phyloP scores from a whole-genome alignment of 371 early-diverging fungal species.

The Mortierella polycephala region DNA sequence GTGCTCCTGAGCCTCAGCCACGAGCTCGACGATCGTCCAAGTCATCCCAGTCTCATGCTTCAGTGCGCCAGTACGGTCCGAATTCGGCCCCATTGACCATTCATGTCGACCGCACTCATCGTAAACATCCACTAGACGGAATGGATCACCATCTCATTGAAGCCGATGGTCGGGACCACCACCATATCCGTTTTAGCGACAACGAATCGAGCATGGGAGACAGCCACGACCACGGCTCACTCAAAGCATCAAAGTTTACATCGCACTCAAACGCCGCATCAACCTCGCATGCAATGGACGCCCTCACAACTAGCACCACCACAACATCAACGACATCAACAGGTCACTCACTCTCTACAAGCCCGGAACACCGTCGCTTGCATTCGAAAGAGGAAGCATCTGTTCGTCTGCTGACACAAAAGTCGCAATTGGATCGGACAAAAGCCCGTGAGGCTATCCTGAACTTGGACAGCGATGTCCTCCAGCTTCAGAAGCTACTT shows the following conservation, averaged over 20 bases:
- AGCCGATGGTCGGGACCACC: constrained; percentile 21
- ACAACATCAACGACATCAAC: background rate
- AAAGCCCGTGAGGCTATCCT: constrained; percentile 7
- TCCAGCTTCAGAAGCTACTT: constrained; percentile 12
- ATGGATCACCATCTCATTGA: constrained; percentile 17
- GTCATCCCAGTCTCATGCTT: background rate
- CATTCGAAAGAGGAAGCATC: constrained; percentile 6
- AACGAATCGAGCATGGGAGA: background rate
- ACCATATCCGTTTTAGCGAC: constrained; percentile 19
- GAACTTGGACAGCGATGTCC: constrained; percentile 12
- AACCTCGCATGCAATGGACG: background rate
- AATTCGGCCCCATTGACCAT: constrained; percentile 7
- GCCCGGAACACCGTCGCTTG: constrained; percentile 1
- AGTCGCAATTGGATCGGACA: constrained; percentile 7
- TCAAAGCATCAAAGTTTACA: constrained; percentile 9
- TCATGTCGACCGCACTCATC: constrained; percentile 9
- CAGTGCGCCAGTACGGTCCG: background rate
- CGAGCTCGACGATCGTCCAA: constrained; percentile 1
- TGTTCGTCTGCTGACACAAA: constrained; percentile 3
- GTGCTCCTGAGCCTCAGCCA: background rate
- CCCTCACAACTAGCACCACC: background rate
- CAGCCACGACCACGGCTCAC: background rate
- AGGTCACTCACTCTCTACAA: background rate
- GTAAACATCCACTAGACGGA: constrained; percentile 14
- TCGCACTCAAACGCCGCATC: background rate